phyloP scores from a whole-genome alignment of 495 filamentous ascomycete species.

The Neurospora sp. region DNA sequence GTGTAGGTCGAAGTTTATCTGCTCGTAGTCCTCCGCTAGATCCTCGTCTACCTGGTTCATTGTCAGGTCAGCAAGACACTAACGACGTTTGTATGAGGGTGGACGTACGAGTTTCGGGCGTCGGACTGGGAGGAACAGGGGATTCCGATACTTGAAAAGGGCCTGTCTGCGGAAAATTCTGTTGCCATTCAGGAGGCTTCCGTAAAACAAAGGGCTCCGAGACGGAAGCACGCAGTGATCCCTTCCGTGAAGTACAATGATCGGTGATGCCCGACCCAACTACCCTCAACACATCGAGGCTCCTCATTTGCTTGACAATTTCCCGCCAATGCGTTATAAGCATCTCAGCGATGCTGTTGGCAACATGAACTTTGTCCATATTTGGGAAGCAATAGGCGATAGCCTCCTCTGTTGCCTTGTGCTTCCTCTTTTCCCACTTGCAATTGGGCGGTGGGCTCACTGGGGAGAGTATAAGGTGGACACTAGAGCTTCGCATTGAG shows the following conservation, averaged over 20 bases:
- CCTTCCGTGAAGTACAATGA: neutral
- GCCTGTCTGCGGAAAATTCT: neutral
- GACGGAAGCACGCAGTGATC: conserved; percentile 11
- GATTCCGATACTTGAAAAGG: conserved; percentile 10
- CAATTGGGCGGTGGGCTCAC: conserved; percentile 22
- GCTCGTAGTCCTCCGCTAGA: conserved; percentile 3
- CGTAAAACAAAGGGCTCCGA: conserved; percentile 16
- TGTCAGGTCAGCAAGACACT: neutral
- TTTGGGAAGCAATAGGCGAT: conserved; percentile 1
- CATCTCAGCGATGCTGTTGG: conserved; percentile 48
- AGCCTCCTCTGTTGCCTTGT: conserved; percentile 2
- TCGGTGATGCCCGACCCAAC: neutral
- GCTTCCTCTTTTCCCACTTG: conserved; percentile 26
- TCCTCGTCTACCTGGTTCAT: conserved; percentile 2
- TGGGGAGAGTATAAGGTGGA: conserved; percentile 29
- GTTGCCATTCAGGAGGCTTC: conserved; percentile 12
- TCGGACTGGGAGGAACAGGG: conserved; percentile 20
- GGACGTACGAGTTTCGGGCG: conserved; percentile 15
- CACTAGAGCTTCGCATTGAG: conserved; percentile 26
- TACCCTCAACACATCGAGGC: conserved; percentile 21
- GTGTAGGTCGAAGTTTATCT: conserved; percentile 2
- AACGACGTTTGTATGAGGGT: neutral
- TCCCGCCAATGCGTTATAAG: conserved; percentile 50
- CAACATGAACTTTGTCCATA: conserved; percentile 41
- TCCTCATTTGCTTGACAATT: conserved; percentile 44